These are phyloP conservation scores for Thalassiosira hispida DNA, from an alignment of 352 stramenopile genomes.

Conservation along the genomic window DNA sequence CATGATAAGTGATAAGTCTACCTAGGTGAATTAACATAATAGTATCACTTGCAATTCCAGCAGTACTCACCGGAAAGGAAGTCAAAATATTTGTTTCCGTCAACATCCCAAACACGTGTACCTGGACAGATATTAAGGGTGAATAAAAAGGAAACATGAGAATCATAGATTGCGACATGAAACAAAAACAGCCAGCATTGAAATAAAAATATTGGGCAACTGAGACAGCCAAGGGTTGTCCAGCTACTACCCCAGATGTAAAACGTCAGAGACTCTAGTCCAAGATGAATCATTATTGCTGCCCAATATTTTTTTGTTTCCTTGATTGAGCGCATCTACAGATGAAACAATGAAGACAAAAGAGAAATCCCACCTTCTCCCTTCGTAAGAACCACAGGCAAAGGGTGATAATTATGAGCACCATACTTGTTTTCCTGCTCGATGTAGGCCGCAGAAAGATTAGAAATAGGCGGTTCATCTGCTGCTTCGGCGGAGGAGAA, in stretches of 20 bases:
- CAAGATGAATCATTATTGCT: too few species aligned
- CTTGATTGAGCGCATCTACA: too few species aligned
- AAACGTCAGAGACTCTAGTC: too few species aligned
- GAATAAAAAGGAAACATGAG: not conserved
- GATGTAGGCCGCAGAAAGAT: slow-evolving; percentile 64
- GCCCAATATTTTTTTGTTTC: too few species aligned
- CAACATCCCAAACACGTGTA: slow-evolving; percentile 95
- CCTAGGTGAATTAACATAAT: not conserved
- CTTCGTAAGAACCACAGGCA: slow-evolving; percentile 94
- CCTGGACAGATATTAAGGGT: slow-evolving; percentile 57
- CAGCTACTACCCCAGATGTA: too few species aligned
- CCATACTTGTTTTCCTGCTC: slow-evolving; percentile 90
- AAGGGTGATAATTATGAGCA: slow-evolving; percentile 98
- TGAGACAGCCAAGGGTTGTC: too few species aligned
- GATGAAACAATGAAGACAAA: too few species aligned
- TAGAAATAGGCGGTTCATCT: slow-evolving; percentile 39
- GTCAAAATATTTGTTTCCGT: slow-evolving; percentile 98
- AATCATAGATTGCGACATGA: slow-evolving; percentile 14
- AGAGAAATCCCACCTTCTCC: slow-evolving; percentile 78
- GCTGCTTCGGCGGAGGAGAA: slow-evolving; percentile 34
- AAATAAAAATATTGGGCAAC: too few species aligned
- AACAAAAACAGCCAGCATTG: too few species aligned
- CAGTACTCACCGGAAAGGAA: slow-evolving; percentile 88
- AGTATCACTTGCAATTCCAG: not conserved
- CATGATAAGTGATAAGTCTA: slow-evolving; percentile 1